phyloP scores from a whole-genome alignment of 345 rosid genomes.

The Salix udensis region DNA sequence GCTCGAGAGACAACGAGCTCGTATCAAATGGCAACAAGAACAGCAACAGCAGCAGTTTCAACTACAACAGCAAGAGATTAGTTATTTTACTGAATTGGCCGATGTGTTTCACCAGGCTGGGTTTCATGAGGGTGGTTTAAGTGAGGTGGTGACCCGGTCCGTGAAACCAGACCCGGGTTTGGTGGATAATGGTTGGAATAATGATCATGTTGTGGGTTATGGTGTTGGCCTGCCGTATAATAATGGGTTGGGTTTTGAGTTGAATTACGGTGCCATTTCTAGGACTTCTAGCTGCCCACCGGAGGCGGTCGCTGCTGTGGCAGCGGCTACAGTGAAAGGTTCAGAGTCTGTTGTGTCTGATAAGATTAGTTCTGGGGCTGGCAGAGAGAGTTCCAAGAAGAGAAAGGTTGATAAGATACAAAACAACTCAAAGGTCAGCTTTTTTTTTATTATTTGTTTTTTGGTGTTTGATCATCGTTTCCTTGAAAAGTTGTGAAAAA shows the following conservation, averaged over 20 bases:
- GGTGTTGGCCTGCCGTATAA: constrained; percentile 25
- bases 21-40: constrained; percentile 37
- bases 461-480: neutral
- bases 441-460: neutral
- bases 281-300: constrained; percentile 49
- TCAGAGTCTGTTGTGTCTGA: constrained; percentile 28
- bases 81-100: constrained; percentile 34
- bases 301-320: constrained; percentile 21
- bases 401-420: constrained; percentile 48
- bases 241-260: constrained; percentile 33
- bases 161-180: constrained; percentile 48
- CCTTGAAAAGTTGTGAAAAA: neutral
- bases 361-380: constrained; percentile 25
- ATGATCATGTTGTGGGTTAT: constrained; percentile 8
- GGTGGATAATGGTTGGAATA: constrained; percentile 29
- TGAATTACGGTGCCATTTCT: constrained; percentile 24
- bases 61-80: neutral
- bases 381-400: constrained; percentile 57
- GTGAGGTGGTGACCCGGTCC: constrained; percentile 25
- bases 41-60: constrained; percentile 12
- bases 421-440: constrained; percentile 30
- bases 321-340: constrained; percentile 16
- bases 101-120: constrained; percentile 25
- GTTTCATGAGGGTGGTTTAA: constrained; percentile 26
- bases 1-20: constrained; percentile 58